phyloP scores from a whole-genome alignment of 2,329 filamentous ascomycete species.

The Simplicillium sp. region DNA sequence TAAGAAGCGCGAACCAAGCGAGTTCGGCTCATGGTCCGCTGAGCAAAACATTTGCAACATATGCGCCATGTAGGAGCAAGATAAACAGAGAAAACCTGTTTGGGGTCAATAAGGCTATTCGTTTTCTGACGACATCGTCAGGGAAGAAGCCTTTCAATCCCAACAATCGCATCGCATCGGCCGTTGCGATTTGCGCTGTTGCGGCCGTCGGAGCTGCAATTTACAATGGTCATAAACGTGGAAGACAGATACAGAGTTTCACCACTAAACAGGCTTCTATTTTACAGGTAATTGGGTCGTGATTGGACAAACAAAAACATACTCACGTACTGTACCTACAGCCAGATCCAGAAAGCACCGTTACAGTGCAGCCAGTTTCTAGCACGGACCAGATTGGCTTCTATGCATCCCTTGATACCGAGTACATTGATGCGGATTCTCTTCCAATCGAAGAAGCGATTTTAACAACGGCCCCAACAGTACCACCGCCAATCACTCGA shows the following conservation, averaged over 20 bases:
- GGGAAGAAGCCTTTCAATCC: neutral
- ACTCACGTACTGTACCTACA: neutral
- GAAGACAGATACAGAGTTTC: neutral
- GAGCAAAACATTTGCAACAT: too few species aligned
- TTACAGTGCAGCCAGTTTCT: neutral
- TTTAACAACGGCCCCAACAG: conserved; percentile 18
- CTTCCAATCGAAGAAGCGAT: conserved; percentile 18
- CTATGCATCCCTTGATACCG: conserved; percentile 2
- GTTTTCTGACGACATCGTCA: neutral
- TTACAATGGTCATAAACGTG: neutral
- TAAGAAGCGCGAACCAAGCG: too few species aligned
- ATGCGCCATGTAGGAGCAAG: neutral
- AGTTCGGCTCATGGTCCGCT: too few species aligned
- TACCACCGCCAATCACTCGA: conserved; percentile 19
- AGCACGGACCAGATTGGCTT: neutral
- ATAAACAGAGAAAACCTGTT: too few species aligned
- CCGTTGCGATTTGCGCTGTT: neutral
- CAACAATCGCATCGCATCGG: neutral
- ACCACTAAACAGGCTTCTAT: neutral
- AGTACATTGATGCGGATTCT: conserved; percentile 3
- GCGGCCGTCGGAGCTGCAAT: neutral
- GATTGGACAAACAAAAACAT: neutral
- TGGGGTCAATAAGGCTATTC: neutral
- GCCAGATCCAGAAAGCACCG: neutral
- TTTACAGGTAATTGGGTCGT: neutral